phyloP scores from a whole-genome alignment of 1,284 basidiomycete species.

The Malassezia equina region DNA sequence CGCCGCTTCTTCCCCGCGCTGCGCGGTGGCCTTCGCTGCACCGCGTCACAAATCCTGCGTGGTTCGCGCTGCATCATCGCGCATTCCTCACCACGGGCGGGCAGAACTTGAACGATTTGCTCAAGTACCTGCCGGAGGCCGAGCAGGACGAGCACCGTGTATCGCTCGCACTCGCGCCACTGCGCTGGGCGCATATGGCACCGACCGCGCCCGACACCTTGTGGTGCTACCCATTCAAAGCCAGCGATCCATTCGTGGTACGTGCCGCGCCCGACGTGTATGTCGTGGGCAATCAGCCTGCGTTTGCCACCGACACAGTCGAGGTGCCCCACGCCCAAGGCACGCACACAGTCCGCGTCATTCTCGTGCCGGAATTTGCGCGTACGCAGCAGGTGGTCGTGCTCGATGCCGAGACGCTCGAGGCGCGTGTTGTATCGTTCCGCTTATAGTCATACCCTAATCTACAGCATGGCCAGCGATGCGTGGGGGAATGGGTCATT shows the following conservation, averaged over 20 bases:
- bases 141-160: slow-evolving; percentile 47
- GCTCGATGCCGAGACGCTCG: slow-evolving; percentile 57
- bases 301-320: slow-evolving; percentile 52
- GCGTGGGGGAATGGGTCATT: slow-evolving; percentile 65
- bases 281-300: slow-evolving; percentile 79
- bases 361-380: slow-evolving; percentile 74
- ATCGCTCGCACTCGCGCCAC: slow-evolving; percentile 64
- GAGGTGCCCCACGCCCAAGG: slow-evolving; percentile 31
- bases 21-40: slow-evolving; percentile 56
- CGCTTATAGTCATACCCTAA: neutral
- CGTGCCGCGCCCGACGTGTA: slow-evolving; percentile 75
- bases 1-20: slow-evolving; percentile 70
- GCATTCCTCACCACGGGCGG: slow-evolving; percentile 72
- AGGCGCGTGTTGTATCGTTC: slow-evolving; percentile 49
- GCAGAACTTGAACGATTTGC: slow-evolving; percentile 87
- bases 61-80: slow-evolving; percentile 55
- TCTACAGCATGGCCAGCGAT: slow-evolving; percentile 12
- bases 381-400: slow-evolving; percentile 58
- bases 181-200: slow-evolving; percentile 89
- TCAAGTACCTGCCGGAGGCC: slow-evolving; percentile 63
- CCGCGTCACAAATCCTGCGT: slow-evolving; percentile 81
- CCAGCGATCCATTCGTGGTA: slow-evolving; percentile 80
- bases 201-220: slow-evolving; percentile 96
- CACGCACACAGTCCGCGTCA: slow-evolving; percentile 55
- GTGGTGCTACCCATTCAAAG: slow-evolving; percentile 91